A percentile compares a stretch with the other conserved stretches of the same genome.
phyloP scores from a whole-genome alignment of 1,284 basidiomycete genomes.

The Ceratobasidium sp. region DNA sequence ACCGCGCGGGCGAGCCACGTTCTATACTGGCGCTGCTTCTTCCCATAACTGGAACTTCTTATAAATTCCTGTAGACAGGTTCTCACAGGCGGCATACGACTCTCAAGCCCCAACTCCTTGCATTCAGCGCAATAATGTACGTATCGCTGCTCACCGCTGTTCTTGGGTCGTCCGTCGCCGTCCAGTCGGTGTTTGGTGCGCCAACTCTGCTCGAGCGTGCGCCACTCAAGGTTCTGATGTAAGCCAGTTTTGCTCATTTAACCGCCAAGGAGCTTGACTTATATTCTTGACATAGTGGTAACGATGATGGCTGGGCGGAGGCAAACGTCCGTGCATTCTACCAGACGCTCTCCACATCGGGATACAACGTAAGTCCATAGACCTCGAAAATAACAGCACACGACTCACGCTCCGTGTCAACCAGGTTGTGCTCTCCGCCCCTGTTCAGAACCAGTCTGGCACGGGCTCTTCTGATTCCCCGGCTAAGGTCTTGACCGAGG shows the following conservation, averaged over 20 bases:
- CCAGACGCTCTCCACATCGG: conserved; percentile 56
- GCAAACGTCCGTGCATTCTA: conserved; percentile 62
- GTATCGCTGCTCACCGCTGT: conserved; percentile 2
- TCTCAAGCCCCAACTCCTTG: not conserved
- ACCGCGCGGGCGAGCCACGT: conserved; percentile 2
- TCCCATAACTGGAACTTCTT: not conserved
- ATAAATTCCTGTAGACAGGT: not conserved
- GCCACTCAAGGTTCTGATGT: conserved; percentile 28
- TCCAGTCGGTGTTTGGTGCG: conserved; percentile 10
- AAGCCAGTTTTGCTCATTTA: not conserved
- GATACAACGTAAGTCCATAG: conserved; percentile 56
- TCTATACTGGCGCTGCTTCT: not conserved
- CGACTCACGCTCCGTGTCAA: conserved; percentile 30
- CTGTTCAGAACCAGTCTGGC: conserved; percentile 60
- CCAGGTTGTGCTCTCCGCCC: conserved; percentile 59
- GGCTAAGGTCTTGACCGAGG: conserved; percentile 50
- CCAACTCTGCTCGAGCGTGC: not conserved
- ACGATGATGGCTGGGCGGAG: conserved; percentile 59
- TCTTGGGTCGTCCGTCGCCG: not conserved
- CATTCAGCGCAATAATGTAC: not conserved
- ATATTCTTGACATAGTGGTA: conserved; percentile 24
- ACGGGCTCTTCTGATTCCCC: conserved; percentile 55
- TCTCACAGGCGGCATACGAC: not conserved
- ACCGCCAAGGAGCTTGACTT: not conserved
- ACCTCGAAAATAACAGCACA: not conserved